These are phyloP conservation scores for Forsythia suspensa DNA, from an alignment of 257 asterid species.

Conservation along the genomic window DNA sequence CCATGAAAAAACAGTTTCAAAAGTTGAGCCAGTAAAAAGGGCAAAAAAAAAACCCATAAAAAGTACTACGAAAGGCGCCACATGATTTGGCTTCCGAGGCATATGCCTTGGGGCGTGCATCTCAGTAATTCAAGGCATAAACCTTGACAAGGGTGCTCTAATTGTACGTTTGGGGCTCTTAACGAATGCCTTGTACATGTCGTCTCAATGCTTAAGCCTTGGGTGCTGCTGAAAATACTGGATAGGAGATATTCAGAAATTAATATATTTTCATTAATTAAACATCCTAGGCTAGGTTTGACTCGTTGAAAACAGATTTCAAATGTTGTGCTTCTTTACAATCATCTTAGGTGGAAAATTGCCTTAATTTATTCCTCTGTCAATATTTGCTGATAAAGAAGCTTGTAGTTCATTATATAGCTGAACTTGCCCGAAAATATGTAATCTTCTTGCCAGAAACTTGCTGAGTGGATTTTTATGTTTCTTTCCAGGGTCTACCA, in stretches of 20 bases:
- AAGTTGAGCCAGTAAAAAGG: too few relatives aligned
- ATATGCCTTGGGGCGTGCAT: not conserved
- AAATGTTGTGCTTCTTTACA: not conserved
- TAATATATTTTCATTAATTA: not conserved
- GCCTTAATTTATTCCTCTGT: not conserved
- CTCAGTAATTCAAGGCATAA: not conserved
- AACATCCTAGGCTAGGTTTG: not conserved
- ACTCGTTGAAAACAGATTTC: not conserved
- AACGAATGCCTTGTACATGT: not conserved
- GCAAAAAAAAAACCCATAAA: too few relatives aligned
- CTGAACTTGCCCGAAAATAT: not conserved
- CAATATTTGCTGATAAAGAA: not conserved
- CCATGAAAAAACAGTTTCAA: too few relatives aligned
- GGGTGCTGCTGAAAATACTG: not conserved
- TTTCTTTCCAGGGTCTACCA: slow-evolving; percentile 71
- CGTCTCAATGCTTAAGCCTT: not conserved
- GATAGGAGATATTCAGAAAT: not conserved
- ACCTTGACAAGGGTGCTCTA: not conserved
- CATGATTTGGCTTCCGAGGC: not conserved
- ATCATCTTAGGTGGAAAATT: not conserved
- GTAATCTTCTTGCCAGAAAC: not conserved
- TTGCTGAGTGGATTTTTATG: not conserved
- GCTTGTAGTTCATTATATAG: not conserved
- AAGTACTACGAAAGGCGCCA: not conserved
- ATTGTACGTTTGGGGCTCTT: not conserved